Base-by-base conservation (phyloP, 1,284 basidiomycete genomes). In the Apiotrichum brassicae region DNA sequence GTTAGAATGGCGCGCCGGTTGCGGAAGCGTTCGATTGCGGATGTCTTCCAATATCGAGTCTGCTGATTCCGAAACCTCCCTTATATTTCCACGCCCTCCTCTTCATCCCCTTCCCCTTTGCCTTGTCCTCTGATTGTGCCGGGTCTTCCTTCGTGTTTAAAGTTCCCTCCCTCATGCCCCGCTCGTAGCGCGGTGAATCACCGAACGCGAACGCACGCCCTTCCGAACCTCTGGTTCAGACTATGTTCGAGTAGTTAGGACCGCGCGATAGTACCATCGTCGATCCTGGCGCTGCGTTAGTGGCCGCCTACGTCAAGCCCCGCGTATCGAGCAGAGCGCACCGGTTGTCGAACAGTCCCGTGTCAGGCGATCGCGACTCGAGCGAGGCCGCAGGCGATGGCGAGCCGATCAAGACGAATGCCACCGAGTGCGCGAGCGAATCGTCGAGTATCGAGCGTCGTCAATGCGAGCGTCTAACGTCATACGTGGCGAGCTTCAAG, bases 121-220 rank as follows among this genome's bases (percentile, higher is more conserved):
- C 41, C 25, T 26, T 28, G 30, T 32, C 26, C 30, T n/a, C 19
- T 37, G 25, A n/a, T n/a, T n/a, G n/a, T n/a, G n/a, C n/a, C n/a
- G n/a, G n/a, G n/a, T 22, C 22, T 33, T 24, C 18, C 22, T 14
- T 25, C 22, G 0, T 30, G 20, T 44, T 34, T 28, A 39, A 45
- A 47, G 48, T 40, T 41, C 48, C 33, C 28, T 23, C 41, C 53
- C 53, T 54, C 42, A 50, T 49, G 25, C 37, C 53, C 46, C 39
- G 45, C 48, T 44, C n/a, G 43, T 35, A 44, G 43, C 22, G 43
- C 33, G 33, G 33, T 44, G 43, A 44, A 13, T 5, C 25, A 19
- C 26, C 14, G 16, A n/a, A 40, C 38, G 23, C 24, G 20, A 40
- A n/a, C 38, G 38, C 40, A 28, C 40, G 13, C 9, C 13, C 14